Base-by-base conservation (phyloP, 2,329 filamentous ascomycete species). In the Fusarium udum region DNA sequence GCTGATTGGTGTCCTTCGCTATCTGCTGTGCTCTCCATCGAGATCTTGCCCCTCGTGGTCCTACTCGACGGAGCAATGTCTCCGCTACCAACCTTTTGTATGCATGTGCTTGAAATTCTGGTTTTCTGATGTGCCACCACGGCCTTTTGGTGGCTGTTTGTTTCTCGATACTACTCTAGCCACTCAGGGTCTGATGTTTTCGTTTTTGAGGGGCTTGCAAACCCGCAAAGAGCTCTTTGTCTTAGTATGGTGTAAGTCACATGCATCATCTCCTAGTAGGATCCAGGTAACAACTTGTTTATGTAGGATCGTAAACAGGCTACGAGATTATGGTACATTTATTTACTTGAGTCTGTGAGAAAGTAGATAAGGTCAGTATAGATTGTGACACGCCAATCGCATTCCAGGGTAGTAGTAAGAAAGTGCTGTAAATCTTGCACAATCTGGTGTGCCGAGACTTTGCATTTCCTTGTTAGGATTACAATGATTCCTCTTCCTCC, bases 11-110 rank as follows among this genome's bases (percentile, higher is more conserved):
- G 34, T 40, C 45, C 60, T 49, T 53, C 52, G 58, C 57, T 20
- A 48, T 34, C 45, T 42, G 20, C 31, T 37, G 52, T 72, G 64
- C 52, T 48, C 15, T 31, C 55, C 68, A 74, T 74, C 72, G 72
- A 74, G 72, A 74, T 74, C 68, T 37, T 40, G 43, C 37, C 57
- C 53, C 72, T 62, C 69, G 68, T 69, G 67, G 59, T 42, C 60
- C 48, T 52, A 53, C 36, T 37, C 28, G 15, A 61, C 71, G 72
- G 72, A 74, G 72, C 53, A 72, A 62, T n/a, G 39, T 20, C 60
- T 74, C 72, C 72, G 71, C 40, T 14, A 37, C 45, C 45, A 31
- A 48, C 20, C 14, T 48, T 18, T 13, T 31, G 45, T 31, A 48
- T 48, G n/a, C 42, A 45, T 45, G 16, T 45, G 48, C 24, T 61